These are phyloP conservation scores for Oxytropis ochrocephala DNA, from an alignment of 306 rosid genomes.

Conservation along the genomic window DNA sequence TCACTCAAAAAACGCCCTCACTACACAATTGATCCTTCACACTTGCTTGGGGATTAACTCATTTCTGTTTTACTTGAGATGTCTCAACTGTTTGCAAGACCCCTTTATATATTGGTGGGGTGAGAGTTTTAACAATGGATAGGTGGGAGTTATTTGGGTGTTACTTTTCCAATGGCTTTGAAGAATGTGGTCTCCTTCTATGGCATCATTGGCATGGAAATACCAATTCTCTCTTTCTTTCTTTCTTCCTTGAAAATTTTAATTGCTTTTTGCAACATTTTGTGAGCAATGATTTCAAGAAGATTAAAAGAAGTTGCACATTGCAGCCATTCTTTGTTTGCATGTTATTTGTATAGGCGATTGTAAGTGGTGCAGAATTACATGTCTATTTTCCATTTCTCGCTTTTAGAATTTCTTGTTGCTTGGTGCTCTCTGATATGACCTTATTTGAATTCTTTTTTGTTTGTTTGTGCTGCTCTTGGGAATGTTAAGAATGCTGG, in stretches of 20 bases:
- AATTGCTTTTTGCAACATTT: not conserved
- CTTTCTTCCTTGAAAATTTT: not conserved
- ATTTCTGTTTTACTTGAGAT: too few species aligned
- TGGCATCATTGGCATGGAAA: too few species aligned
- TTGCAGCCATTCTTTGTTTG: not conserved
- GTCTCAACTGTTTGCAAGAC: too few species aligned
- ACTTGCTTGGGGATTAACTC: too few species aligned
- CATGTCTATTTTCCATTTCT: not conserved
- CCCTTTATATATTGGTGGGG: too few species aligned
- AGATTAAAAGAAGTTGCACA: not conserved
- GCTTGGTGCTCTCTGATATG: not conserved
- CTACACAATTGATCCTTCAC: too few species aligned
- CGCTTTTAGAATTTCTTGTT: not conserved
- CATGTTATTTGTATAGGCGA: not conserved
- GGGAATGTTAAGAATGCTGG: constrained; percentile 32
- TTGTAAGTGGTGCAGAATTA: not conserved
- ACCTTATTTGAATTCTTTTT: not conserved
- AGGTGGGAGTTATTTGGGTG: too few species aligned
- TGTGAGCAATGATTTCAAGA: not conserved
- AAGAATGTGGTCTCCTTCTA: too few species aligned
- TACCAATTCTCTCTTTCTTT: too few species aligned
- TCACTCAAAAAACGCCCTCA: too few species aligned
- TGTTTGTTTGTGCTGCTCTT: not conserved
- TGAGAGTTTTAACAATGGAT: too few species aligned
- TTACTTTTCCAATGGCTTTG: too few species aligned